Percentiles rank a stretch among this genome's conserved stretches.
Conservation (phyloP, 129 eudicot species). For the Flaveria trinervia region DNA sequence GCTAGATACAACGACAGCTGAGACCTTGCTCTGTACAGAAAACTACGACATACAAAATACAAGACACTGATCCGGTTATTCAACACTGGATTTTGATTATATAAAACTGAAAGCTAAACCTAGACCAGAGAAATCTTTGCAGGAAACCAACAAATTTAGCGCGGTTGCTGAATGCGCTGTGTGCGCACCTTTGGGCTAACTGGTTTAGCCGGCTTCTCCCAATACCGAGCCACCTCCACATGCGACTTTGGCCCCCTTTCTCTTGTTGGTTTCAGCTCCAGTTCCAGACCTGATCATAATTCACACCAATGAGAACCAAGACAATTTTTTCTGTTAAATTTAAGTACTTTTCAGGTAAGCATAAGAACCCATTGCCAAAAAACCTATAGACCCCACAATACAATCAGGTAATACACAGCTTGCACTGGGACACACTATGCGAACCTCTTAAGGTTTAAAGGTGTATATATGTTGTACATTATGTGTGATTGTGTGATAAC, state of each 20-base stretch:
- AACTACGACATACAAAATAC: slow-evolving; percentile 38
- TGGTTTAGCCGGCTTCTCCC: slow-evolving; percentile 87
- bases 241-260: slow-evolving; percentile 47
- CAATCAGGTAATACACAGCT: too few species aligned
- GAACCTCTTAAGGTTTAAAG: too few species aligned
- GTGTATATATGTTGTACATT: too few species aligned
- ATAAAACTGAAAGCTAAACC: slow-evolving; percentile 27
- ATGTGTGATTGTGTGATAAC: background rate
- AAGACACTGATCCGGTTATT: slow-evolving; percentile 21
- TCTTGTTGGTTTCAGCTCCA: slow-evolving; percentile 39
- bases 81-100: slow-evolving; percentile 22
- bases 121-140: slow-evolving; percentile 38
- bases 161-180: slow-evolving; percentile 86
- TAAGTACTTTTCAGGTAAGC: too few species aligned
- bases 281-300: slow-evolving; percentile 40
- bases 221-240: slow-evolving; percentile 47
- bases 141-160: slow-evolving; percentile 40
- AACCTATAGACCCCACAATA: too few species aligned
- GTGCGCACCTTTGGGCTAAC: slow-evolving; percentile 52
- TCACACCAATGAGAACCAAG: background rate
- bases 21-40: slow-evolving; percentile 81
- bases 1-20: slow-evolving; percentile 48
- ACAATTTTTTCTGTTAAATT: too few species aligned
- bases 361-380: too few species aligned
- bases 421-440: too few species aligned